A percentile compares a stretch with the other conserved stretches of the same genome.
phyloP scores from a whole-genome alignment of 805 yeast genomes.

The Wickerhamiella cacticola region DNA sequence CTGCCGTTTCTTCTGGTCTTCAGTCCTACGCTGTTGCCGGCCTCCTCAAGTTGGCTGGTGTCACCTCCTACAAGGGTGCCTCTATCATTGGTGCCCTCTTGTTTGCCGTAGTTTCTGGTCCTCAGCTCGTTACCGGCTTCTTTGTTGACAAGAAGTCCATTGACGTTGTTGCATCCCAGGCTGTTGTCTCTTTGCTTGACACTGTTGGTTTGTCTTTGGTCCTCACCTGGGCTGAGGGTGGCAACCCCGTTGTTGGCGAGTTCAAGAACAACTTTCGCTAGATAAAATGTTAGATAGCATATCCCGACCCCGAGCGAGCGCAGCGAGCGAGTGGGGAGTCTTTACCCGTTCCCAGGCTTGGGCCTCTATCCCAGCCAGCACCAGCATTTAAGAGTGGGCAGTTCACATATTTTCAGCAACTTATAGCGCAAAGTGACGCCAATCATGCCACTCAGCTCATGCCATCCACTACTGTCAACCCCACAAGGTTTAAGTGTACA shows the following conservation, averaged over 20 bases:
- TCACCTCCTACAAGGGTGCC: slow-evolving; percentile 31
- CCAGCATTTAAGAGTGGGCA: too few relatives aligned
- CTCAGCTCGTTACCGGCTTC: slow-evolving; percentile 27
- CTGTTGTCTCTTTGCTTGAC: slow-evolving; percentile 29
- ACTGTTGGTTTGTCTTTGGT: slow-evolving; percentile 33
- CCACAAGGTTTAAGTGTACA: too few relatives aligned
- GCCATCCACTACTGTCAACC: too few relatives aligned
- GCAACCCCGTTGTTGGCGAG: slow-evolving; percentile 14
- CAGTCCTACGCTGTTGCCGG: slow-evolving; percentile 35
- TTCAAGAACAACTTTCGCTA: slow-evolving; percentile 4
- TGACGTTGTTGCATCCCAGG: slow-evolving; percentile 28
- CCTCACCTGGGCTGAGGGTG: slow-evolving; percentile 27
- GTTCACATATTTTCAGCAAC: too few relatives aligned
- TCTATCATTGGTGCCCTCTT: slow-evolving; percentile 31
- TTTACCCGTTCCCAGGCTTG: too few relatives aligned
- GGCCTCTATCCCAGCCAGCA: too few relatives aligned
- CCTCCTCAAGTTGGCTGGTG: slow-evolving; percentile 31
- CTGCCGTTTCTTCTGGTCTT: slow-evolving; percentile 28
- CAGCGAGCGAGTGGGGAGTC: too few relatives aligned
- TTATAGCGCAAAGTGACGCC: too few relatives aligned
- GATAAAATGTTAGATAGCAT: background rate
- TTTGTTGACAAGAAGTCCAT: slow-evolving; percentile 29
- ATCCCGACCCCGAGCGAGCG: too few relatives aligned
- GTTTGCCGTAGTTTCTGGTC: slow-evolving; percentile 30
- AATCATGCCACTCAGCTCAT: too few relatives aligned